Conservation (phyloP, 2,329 filamentous ascomycete genomes). For the Atkinsonella hypoxylon region DNA sequence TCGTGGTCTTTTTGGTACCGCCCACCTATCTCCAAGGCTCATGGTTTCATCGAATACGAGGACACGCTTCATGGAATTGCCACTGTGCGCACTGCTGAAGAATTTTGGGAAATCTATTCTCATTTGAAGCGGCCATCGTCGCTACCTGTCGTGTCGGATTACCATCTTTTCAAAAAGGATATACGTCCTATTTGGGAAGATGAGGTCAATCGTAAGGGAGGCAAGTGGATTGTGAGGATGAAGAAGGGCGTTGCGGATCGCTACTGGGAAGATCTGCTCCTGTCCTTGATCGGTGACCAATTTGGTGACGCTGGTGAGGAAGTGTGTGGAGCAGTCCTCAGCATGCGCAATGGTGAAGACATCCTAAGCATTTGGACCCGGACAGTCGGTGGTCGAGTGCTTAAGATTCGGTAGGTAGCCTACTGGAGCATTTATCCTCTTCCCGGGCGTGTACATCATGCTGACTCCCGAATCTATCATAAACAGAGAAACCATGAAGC, state of each 20-base stretch:
- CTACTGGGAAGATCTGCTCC: constrained; percentile 89
- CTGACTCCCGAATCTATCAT: background rate
- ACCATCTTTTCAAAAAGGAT: constrained; percentile 94
- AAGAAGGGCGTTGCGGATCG: constrained; percentile 96
- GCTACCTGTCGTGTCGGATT: constrained; percentile 87
- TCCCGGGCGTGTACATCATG: too few species aligned
- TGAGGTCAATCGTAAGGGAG: constrained; percentile 87
- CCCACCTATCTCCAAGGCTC: constrained; percentile 91
- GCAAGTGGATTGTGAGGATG: constrained; percentile 93
- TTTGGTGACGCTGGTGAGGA: constrained; percentile 89
- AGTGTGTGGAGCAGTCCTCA: constrained; percentile 88
- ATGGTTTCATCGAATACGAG: constrained; percentile 79
- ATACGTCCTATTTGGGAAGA: constrained; percentile 98
- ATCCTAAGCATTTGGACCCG: constrained; percentile 97
- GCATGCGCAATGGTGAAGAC: constrained; percentile 89
- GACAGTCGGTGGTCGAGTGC: constrained; percentile 82
- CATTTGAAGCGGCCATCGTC: constrained; percentile 83
- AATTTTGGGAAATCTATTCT: constrained; percentile 81
- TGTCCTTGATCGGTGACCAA: constrained; percentile 87
- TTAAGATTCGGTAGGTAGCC: constrained; percentile 75
- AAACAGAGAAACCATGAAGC: constrained; percentile 84
- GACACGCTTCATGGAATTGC: constrained; percentile 87
- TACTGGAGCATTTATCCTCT: background rate
- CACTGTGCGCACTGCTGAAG: constrained; percentile 68
- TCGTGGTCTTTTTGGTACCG: constrained; percentile 97